Base-by-base conservation (phyloP, 2,329 filamentous ascomycete species). In the Aspergillus sp. region DNA sequence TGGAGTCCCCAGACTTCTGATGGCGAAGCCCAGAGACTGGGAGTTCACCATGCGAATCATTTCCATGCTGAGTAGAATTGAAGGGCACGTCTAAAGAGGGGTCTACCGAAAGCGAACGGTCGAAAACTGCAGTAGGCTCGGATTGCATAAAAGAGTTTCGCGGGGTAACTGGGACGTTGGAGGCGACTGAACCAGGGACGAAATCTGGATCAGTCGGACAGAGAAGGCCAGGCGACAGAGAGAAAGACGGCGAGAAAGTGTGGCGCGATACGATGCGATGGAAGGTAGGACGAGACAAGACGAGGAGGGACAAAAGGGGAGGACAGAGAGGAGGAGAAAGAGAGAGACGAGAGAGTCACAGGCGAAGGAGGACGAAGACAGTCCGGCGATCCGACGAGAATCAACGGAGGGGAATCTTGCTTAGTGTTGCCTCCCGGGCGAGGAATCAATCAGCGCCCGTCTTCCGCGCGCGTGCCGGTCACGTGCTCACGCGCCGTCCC, bases 91-190 rank as follows among this genome's bases (percentile, higher is more conserved):
- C 66, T 68, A 67, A 70, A 68, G 73, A 68, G 70, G 72, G 70
- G 68, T 78, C 71, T 70, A 75, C 64, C 66, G 73, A 70, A 62
- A 72, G 71, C 68, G 74, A 76, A 75, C 78, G 78, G 77, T 80
- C 79, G 72, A 74, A 78, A 74, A 77, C 77, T 78, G 80, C 75
- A 71, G 79, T 70, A 70, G 80, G 76, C 83, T 83, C 85, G 81
- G 86, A 75, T 83, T 86, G 86, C 86, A 88, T 88, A 88, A 83
- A 88, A 88, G 74, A 75, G 62, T 72, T 73, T 75, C 72, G 69
- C 67, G 65, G 65, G 66, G 68, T 67, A 71, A 61, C 62, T 65
- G 66, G 60, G 54, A 60, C 64, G 68, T 66, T 67, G 66, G 67
- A 70, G 69, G 71, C 73, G 84, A 87, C 85, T 82, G 85, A 86